Conservation (phyloP, 2,329 filamentous ascomycete genomes). For the Penicillium sp. region DNA sequence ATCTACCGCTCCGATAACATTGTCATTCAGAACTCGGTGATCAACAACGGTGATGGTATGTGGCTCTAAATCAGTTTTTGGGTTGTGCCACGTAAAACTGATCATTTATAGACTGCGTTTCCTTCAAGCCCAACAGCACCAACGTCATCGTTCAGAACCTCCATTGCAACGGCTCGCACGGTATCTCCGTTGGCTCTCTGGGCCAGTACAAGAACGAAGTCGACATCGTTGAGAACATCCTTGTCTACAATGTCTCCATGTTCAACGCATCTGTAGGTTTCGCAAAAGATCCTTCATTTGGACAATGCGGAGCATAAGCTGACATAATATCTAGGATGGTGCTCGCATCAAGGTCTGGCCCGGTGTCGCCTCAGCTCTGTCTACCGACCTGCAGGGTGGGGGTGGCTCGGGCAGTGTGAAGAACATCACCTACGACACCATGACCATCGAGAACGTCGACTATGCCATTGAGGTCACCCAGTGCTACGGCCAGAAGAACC, state of each 20-base stretch:
- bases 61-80: background rate
- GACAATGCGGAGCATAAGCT: conserved; percentile 40
- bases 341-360: conserved; percentile 77
- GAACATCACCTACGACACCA: conserved; percentile 68
- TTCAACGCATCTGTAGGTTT: conserved; percentile 51
- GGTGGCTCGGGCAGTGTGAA: conserved; percentile 63
- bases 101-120: conserved; percentile 60
- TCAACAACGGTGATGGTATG: conserved; percentile 64
- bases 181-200: conserved; percentile 71
- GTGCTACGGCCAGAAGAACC: conserved; percentile 65
- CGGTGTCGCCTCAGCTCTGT: conserved; percentile 56
- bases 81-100: conserved; percentile 4
- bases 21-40: conserved; percentile 66
- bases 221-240: conserved; percentile 70
- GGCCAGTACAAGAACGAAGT: conserved; percentile 66
- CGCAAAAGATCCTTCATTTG: conserved; percentile 17
- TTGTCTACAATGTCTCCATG: conserved; percentile 63
- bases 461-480: conserved; percentile 67
- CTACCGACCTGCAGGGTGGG: conserved; percentile 65
- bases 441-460: conserved; percentile 64
- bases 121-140: conserved; percentile 74
- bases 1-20: conserved; percentile 60
- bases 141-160: conserved; percentile 69
- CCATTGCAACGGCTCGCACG: conserved; percentile 69
- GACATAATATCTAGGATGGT: conserved; percentile 54